phyloP scores from a whole-genome alignment of 2,329 filamentous ascomycete genomes.

The Fusarium denticulatum region DNA sequence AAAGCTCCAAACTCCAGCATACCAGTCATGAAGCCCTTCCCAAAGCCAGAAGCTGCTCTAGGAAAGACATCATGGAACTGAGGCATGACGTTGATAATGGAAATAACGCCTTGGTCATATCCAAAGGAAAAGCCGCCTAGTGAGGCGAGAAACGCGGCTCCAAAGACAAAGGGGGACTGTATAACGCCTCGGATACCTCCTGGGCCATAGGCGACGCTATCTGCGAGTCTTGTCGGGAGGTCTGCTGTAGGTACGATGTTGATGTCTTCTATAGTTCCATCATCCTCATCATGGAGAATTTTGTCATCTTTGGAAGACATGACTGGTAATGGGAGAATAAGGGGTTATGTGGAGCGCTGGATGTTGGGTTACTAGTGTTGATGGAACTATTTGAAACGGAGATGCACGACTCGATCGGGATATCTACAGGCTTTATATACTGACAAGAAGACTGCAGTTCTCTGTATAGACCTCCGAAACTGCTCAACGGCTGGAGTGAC shows the following conservation, averaged over 20 bases:
- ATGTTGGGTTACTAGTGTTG: not conserved
- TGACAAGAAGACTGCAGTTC: not conserved
- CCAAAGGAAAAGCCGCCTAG: not conserved
- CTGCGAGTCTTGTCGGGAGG: not conserved
- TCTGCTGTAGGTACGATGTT: not conserved
- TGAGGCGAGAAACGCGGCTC: conserved; percentile 54
- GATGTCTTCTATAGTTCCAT: not conserved
- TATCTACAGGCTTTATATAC: not conserved
- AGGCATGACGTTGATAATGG: conserved; percentile 56
- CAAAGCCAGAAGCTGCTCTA: conserved; percentile 48
- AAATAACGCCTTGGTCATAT: conserved; percentile 50
- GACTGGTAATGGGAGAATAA: not conserved
- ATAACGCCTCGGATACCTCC: not conserved
- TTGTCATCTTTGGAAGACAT: not conserved
- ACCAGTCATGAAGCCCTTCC: conserved; percentile 49
- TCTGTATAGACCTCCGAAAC: not conserved
- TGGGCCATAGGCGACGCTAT: not conserved
- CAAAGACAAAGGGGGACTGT: conserved; percentile 43
- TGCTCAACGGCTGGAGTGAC: not conserved
- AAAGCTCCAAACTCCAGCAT: conserved; percentile 63
- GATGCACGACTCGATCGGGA: not conserved
- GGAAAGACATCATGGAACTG: conserved; percentile 53
- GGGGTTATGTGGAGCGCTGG: not conserved
- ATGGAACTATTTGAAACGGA: not conserved
- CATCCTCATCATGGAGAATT: not conserved